A percentile compares a stretch with the other conserved stretches of the same genome.
Conservation (phyloP, 1,139 yeast species). For the Pichia sp. region DNA sequence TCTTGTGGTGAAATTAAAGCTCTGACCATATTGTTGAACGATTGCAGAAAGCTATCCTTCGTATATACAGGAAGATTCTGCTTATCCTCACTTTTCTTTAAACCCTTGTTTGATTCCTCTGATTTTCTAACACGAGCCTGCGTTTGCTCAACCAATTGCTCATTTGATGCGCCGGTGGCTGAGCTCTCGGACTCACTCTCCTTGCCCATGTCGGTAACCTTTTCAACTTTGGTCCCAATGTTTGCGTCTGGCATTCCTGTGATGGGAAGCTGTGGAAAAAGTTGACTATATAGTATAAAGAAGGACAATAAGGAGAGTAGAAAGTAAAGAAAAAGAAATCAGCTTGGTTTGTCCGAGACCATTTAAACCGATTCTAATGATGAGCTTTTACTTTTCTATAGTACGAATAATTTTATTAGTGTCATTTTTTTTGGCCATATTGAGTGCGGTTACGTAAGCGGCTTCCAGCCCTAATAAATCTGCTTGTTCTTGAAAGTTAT, state of each 20-base stretch:
- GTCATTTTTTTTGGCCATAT: too few relatives aligned
- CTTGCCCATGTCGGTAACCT: slow-evolving; percentile 10
- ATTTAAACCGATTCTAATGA: background rate
- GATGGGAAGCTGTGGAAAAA: background rate
- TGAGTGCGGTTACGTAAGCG: too few relatives aligned
- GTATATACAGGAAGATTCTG: slow-evolving; percentile 18
- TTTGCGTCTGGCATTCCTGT: background rate
- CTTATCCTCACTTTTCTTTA: background rate
- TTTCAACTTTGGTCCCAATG: slow-evolving; percentile 12
- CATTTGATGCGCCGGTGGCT: slow-evolving; percentile 2
- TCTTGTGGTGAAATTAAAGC: slow-evolving; percentile 24
- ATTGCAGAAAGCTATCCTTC: slow-evolving; percentile 17
- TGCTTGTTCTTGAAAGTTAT: too few relatives aligned
- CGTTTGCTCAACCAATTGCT: slow-evolving; percentile 19
- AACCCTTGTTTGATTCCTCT: slow-evolving; percentile 12
- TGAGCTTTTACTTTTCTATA: background rate
- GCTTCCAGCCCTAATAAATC: too few relatives aligned
- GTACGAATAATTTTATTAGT: background rate
- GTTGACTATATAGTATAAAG: background rate
- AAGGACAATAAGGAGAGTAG: background rate
- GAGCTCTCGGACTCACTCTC: slow-evolving; percentile 1
- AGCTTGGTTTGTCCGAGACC: background rate
- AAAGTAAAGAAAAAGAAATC: background rate
- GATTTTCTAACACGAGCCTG: slow-evolving; percentile 14
- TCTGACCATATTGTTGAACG: slow-evolving; percentile 21